Evolutionary conservation across 257 asterid genomes (phyloP), one percentile per base, ranked within the genome.

Genomic region (Fraxinus excelsior): DNA sequence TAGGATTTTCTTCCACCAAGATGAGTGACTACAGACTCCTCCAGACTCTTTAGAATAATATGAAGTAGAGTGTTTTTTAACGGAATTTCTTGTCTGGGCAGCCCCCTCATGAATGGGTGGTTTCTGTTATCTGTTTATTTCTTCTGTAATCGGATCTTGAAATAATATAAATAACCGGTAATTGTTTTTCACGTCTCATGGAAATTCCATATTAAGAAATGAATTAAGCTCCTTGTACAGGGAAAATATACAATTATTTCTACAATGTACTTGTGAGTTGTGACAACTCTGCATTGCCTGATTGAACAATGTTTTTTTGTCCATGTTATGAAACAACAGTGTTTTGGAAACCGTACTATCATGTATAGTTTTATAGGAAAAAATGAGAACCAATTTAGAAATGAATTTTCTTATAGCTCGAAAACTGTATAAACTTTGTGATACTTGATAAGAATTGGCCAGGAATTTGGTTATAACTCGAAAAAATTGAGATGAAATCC

Each of bases 1-100:
- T 60, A 60, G 18, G 2, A 0, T 77, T 79, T 12, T 23, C 80
- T 28, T 14, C 75, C 25, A 35, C 58, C 10, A 74, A 86, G 85
- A 67, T 1, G 60, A 49, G 67, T 9, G 4, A 60, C 67, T 3
- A 60, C 14, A 0, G 19, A 7, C 25, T 60, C 67, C 25, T 60
- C 31, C 9, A 10, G 14, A 32, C 64, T 60, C 13, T 21, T 58
- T 0, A 58, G 31, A n/a, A n/a, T 5, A 5, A 21, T 60, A 1
- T 25, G 31, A 60, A 21, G 9, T 60, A 37, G 11, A 60, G 67
- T 60, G 32, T n/a, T n/a, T 60, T 21, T 19, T 13, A 60, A 60
- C 25, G 16, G 8, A 60, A 9, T 60, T 23, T 21, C 16, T 60
- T 9, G 31, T 60, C 21, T 1, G 65, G 65, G 65, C 28, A 56